Evolutionary conservation across 2,329 filamentous ascomycete genomes (phyloP).

Genomic region (Aspergillus piperis): DNA sequence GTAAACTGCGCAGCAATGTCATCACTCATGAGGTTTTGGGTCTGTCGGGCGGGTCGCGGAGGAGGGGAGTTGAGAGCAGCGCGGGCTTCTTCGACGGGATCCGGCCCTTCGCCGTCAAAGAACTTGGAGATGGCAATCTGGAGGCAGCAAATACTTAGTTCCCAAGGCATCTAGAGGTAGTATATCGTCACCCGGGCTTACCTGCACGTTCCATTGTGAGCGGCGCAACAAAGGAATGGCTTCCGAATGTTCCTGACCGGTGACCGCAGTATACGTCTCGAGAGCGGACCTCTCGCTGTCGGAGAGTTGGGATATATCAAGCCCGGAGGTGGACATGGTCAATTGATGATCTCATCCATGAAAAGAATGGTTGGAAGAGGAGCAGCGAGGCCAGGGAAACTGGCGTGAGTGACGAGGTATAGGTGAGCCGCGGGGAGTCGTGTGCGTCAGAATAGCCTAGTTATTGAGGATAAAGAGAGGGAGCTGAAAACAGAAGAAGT

Average conservation of each 20-base stretch:
- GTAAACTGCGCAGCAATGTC: slow-evolving; percentile 37
- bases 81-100: slow-evolving; percentile 75
- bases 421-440: not conserved
- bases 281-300: slow-evolving; percentile 78
- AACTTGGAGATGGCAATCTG: slow-evolving; percentile 96
- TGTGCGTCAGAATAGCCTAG: not conserved
- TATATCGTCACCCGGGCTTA: slow-evolving; percentile 34
- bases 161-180: no score
- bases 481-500: not conserved
- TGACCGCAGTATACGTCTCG: slow-evolving; percentile 85
- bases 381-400: not conserved
- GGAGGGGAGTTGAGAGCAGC: slow-evolving; percentile 63
- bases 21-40: slow-evolving; percentile 68
- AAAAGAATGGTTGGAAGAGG: slow-evolving; percentile 4
- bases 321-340: slow-evolving; percentile 51
- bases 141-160: slow-evolving; percentile 4
- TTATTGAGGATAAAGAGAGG: not conserved
- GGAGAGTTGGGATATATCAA: slow-evolving; percentile 67
- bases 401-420: not conserved
- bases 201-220: slow-evolving; percentile 96
- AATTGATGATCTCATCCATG: slow-evolving; percentile 26
- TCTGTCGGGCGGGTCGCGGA: slow-evolving; percentile 62
- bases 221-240: slow-evolving; percentile 77
- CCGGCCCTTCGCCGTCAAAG: slow-evolving; percentile 91
- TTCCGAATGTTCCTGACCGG: slow-evolving; percentile 74